Percentiles rank a stretch among this genome's conserved stretches.
These are phyloP conservation scores for Krasilnikovozyma curviuscula DNA, from an alignment of 768 basidiomycete genomes.

Conservation along the genomic window DNA sequence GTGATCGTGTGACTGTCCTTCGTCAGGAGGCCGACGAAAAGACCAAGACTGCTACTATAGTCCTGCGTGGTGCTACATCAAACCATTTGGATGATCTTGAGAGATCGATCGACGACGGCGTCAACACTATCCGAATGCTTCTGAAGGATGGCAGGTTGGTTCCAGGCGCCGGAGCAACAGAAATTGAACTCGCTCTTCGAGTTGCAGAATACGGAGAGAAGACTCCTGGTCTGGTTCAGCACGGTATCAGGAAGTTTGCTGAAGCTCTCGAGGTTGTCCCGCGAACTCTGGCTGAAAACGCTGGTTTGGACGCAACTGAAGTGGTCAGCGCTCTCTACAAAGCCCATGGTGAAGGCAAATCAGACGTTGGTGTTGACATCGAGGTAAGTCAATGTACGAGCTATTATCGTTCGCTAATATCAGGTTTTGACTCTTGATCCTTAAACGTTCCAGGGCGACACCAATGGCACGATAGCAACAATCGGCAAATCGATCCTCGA, in stretches of 20 bases:
- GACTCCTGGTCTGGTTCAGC: slow-evolving; percentile 77
- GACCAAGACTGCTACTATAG: slow-evolving; percentile 79
- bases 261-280: slow-evolving; percentile 82
- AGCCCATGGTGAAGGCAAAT: slow-evolving; percentile 48
- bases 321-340: slow-evolving; percentile 75
- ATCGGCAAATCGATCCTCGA: slow-evolving; percentile 46
- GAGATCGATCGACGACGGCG: slow-evolving; percentile 87
- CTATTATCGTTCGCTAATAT: neutral
- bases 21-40: slow-evolving; percentile 61
- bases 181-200: slow-evolving; percentile 71
- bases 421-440: too few species aligned
- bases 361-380: slow-evolving; percentile 44
- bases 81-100: slow-evolving; percentile 92
- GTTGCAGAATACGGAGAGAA: slow-evolving; percentile 74
- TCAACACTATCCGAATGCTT: slow-evolving; percentile 82
- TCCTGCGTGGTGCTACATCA: slow-evolving; percentile 81
- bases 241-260: slow-evolving; percentile 77
- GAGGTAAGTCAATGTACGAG: slow-evolving; percentile 37
- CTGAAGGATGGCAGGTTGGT: slow-evolving; percentile 77
- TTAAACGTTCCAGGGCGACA: slow-evolving; percentile 9
- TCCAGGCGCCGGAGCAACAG: slow-evolving; percentile 83
- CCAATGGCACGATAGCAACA: slow-evolving; percentile 43
- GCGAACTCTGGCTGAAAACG: slow-evolving; percentile 83
- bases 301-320: slow-evolving; percentile 74
- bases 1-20: slow-evolving; percentile 91